Evolutionary conservation across 2,329 filamentous ascomycete genomes (phyloP).

Genomic region (Neonectria neomacrospora): DNA sequence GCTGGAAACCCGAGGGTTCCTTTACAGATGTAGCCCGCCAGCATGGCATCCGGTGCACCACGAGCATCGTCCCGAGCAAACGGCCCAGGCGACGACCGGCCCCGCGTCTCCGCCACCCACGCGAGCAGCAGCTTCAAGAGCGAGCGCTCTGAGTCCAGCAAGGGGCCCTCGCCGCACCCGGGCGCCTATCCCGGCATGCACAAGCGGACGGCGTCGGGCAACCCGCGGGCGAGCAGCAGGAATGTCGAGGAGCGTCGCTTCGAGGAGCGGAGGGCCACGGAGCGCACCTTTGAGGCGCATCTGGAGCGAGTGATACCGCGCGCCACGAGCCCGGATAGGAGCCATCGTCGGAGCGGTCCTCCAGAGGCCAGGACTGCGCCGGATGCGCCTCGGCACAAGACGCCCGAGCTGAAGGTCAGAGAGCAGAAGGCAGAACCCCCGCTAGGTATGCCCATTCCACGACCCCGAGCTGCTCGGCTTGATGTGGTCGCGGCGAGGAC

Average conservation of each 20-base stretch:
- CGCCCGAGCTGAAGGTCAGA: conserved; percentile 57
- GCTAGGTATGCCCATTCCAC: conserved; percentile 55
- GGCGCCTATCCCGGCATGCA: conserved; percentile 55
- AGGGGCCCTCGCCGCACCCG: conserved; percentile 50
- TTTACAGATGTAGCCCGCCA: conserved; percentile 51
- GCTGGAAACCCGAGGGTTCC: conserved; percentile 15
- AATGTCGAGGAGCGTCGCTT: conserved; percentile 54
- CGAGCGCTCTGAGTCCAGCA: conserved; percentile 52
- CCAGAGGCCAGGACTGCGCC: conserved; percentile 52
- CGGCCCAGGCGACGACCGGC: conserved; percentile 49
- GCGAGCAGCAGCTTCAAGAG: conserved; percentile 49
- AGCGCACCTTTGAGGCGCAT: conserved; percentile 67
- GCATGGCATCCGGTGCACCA: conserved; percentile 56
- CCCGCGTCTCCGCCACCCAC: conserved; percentile 50
- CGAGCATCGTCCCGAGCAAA: conserved; percentile 58
- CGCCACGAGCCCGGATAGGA: conserved; percentile 68
- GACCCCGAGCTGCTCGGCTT: not conserved
- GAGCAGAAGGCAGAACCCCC: conserved; percentile 53
- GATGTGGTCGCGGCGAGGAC: conserved; percentile 14
- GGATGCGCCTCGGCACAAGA: conserved; percentile 55
- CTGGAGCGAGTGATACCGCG: conserved; percentile 70
- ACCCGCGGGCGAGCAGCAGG: conserved; percentile 62
- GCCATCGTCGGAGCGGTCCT: conserved; percentile 55
- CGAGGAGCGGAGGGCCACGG: conserved; percentile 66
- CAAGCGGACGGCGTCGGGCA: conserved; percentile 68